Base-by-base conservation (phyloP, 2,329 filamentous ascomycete genomes). In the Talaromyces sp. region DNA sequence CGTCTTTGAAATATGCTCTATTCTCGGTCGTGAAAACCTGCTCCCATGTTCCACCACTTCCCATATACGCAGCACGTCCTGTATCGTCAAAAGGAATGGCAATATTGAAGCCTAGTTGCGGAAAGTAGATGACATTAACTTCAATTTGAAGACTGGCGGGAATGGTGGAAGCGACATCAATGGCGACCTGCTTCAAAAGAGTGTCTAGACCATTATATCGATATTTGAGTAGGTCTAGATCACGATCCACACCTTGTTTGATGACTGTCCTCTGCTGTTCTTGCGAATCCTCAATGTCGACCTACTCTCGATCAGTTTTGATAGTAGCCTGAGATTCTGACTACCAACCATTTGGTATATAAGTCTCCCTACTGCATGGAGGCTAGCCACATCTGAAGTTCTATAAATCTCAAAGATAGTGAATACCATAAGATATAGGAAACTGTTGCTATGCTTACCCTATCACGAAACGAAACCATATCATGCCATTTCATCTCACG, bases 91-190 rank as follows among this genome's bases (percentile, higher is more conserved):
- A 75, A 1, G 83, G 83, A 16, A 96, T 87, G 0, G 89, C 87
- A 2, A 92, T 90, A 40, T 97, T 83, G 71, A 97, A 99, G 0
- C 95, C 95, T 40, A 97, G 85, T 70, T 96, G 92, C 0, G 93
- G 93, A 65, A 96, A 89, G 73, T 95, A 96, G 18, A 95, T 89
- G 66, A 96, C 96, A 61, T 93, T 93, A 37, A 89, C 74, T 12
- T 81, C 78, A 23, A 81, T 77, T 1, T 84, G 74, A 4, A 77
- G 63, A 18, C 83, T 80, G 64, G 83, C 80, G 0, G 92, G 88
- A 21, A 95, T 79, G 1, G 82, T 81, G 14, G 76, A 74, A 0
- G 84, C 84, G 62, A 96, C 80, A n/a, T 85, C 83, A 18, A 81
- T 79, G 5, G 88, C 87, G 1, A 92, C 85, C 60, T 86, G 76